Evolutionary conservation across 1,139 yeast genomes (phyloP).

Genomic region (Yamadazyma triangularis): DNA sequence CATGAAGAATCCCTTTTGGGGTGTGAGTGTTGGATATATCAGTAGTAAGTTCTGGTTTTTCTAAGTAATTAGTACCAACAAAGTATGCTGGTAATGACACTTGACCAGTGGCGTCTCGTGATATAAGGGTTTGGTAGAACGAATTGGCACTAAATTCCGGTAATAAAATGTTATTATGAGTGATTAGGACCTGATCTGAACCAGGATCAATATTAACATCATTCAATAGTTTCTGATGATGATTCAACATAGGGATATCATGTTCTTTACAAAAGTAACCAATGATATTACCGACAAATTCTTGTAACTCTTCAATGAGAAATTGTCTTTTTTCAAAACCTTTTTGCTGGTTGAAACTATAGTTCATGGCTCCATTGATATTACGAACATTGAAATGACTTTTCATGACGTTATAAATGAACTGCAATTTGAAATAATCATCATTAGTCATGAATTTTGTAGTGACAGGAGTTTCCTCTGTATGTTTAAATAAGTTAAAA

Average conservation of each 20-base stretch:
- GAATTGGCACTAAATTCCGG: conserved; percentile 33
- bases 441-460: conserved; percentile 13
- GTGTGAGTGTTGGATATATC: too few species aligned
- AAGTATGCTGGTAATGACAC: conserved; percentile 31
- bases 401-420: conserved; percentile 26
- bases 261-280: conserved; percentile 20
- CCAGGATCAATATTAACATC: conserved; percentile 9
- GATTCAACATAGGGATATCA: conserved; percentile 25
- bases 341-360: background rate
- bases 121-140: conserved; percentile 32
- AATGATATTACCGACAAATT: conserved; percentile 22
- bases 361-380: conserved; percentile 23
- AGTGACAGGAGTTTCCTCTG: conserved; percentile 5
- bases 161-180: conserved; percentile 33
- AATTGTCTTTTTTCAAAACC: conserved; percentile 9
- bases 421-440: conserved; percentile 32
- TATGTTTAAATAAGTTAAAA: conserved; percentile 22
- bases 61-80: conserved; percentile 30
- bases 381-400: conserved; percentile 31
- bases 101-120: conserved; percentile 31
- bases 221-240: conserved; percentile 15
- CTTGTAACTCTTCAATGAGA: conserved; percentile 23
- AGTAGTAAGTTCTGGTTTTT: too few species aligned
- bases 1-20: conserved; percentile 32
- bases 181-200: conserved; percentile 26